Conservation (phyloP, 2,329 filamentous ascomycete genomes). For the Alternaria conjuncta region DNA sequence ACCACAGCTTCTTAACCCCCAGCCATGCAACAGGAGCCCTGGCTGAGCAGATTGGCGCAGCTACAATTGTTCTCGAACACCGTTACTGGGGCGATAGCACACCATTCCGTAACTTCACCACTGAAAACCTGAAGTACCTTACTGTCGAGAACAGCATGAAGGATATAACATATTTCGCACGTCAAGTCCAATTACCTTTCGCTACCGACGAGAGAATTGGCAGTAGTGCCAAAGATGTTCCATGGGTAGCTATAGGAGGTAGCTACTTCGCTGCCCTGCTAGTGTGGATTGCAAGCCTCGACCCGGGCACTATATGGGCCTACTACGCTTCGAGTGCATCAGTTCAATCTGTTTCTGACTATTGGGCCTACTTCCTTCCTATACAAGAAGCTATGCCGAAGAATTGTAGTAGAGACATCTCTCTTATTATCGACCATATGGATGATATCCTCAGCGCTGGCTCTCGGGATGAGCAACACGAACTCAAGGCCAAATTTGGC, state of each 20-base stretch:
- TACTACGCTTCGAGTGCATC: background rate
- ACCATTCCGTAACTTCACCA: background rate
- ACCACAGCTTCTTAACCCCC: background rate
- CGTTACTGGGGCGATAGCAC: background rate
- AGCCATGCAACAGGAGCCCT: background rate
- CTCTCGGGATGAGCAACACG: background rate
- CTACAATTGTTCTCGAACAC: background rate
- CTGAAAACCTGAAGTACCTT: background rate
- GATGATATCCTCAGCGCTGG: background rate
- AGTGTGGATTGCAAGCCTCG: background rate
- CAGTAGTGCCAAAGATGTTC: background rate
- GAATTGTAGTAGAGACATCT: background rate
- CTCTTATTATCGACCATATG: background rate
- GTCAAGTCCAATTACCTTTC: background rate
- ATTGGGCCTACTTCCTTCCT: background rate
- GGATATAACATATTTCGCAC: background rate
- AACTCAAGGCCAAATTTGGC: background rate
- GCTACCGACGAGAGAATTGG: background rate
- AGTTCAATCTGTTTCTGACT: background rate
- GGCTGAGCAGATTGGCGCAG: background rate
- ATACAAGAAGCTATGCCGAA: background rate
- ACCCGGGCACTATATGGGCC: background rate
- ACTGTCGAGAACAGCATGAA: background rate
- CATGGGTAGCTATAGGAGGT: background rate
- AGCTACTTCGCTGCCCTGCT: background rate